These are phyloP conservation scores for Tetrahymena elliotti DNA, from an alignment of 73 alveolate genomes.

Conservation along the genomic window DNA sequence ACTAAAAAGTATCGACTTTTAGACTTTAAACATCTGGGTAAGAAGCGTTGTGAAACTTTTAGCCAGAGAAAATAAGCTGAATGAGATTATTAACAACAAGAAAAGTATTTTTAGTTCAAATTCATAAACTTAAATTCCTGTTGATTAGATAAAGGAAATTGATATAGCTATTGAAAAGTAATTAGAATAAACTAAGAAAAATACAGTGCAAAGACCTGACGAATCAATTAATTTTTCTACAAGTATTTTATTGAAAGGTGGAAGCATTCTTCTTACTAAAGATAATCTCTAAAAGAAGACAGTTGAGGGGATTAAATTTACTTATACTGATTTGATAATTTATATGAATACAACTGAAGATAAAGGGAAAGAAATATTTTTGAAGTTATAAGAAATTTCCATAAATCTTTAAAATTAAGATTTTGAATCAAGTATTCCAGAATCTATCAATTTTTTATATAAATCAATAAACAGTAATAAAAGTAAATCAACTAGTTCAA, in stretches of 20 bases:
- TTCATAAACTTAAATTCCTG: neutral
- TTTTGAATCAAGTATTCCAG: neutral
- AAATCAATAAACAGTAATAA: neutral
- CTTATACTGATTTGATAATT: neutral
- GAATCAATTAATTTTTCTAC: constrained; percentile 1
- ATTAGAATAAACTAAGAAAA: neutral
- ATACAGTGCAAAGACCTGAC: constrained; percentile 17
- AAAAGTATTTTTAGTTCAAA: neutral
- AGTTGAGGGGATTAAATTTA: constrained; percentile 12
- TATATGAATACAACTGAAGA: neutral
- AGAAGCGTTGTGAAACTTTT: neutral
- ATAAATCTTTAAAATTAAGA: constrained; percentile 7
- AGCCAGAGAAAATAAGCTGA: neutral
- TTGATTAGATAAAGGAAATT: neutral
- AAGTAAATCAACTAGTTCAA: neutral
- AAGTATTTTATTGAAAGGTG: neutral
- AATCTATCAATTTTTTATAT: neutral
- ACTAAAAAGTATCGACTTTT: neutral
- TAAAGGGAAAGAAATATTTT: constrained; percentile 8
- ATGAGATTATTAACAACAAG: neutral
- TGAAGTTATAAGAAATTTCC: constrained; percentile 1
- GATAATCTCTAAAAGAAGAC: neutral
- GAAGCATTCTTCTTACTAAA: neutral
- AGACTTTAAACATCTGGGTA: neutral
- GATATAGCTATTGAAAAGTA: neutral